Evolutionary conservation across 352 stramenopile genomes (phyloP).

Genomic region (Phytophthora podocarpi): DNA sequence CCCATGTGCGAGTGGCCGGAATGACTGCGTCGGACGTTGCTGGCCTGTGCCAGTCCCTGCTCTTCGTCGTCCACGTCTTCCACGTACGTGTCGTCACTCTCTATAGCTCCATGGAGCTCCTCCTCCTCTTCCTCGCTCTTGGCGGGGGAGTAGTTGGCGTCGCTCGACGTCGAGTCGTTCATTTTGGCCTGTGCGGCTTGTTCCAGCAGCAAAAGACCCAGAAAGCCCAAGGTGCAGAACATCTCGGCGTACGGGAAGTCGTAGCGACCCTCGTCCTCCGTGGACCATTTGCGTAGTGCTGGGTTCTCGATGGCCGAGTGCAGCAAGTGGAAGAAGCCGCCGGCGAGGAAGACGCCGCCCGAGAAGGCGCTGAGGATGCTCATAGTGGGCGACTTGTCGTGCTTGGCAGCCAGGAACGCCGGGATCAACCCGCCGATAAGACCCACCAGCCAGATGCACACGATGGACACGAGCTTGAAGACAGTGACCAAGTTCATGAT

Average conservation of each 20-base stretch:
- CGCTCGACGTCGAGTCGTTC: neutral
- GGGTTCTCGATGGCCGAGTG: constrained; percentile 76
- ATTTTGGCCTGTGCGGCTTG: constrained; percentile 62
- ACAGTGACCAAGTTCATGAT: constrained; percentile 63
- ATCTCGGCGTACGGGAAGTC: constrained; percentile 82
- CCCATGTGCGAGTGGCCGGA: constrained; percentile 42
- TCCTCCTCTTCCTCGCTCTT: constrained; percentile 45
- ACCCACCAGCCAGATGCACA: constrained; percentile 74
- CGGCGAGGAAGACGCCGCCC: constrained; percentile 77
- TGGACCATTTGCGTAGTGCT: constrained; percentile 69
- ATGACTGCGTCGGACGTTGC: constrained; percentile 27
- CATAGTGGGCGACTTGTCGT: constrained; percentile 45
- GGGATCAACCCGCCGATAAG: constrained; percentile 63
- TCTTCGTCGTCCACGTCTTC: constrained; percentile 49
- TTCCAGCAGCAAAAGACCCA: constrained; percentile 71
- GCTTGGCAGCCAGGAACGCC: constrained; percentile 44
- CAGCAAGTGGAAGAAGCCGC: constrained; percentile 80
- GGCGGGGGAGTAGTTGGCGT: constrained; percentile 22
- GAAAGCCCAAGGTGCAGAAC: constrained; percentile 77
- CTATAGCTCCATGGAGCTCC: constrained; percentile 42
- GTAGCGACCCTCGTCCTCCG: constrained; percentile 59
- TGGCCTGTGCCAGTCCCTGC: constrained; percentile 1
- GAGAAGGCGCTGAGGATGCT: constrained; percentile 72
- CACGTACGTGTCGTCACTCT: constrained; percentile 53
- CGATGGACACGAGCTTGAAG: constrained; percentile 83